Evolutionary conservation across 1,139 yeast species (phyloP), one percentile per base, ranked within the genome.

Genomic region (Diutina neorugosa): DNA sequence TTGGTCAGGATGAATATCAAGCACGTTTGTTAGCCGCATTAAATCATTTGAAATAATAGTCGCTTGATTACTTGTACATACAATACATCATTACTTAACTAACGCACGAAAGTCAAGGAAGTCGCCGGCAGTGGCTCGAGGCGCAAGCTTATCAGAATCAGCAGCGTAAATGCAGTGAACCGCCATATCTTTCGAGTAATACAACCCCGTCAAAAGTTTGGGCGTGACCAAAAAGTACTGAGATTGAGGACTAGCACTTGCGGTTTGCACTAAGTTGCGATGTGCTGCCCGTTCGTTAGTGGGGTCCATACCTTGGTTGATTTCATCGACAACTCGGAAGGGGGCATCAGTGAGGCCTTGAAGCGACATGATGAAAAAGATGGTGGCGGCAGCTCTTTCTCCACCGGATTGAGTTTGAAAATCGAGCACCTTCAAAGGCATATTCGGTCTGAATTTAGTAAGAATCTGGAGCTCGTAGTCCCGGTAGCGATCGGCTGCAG

Each of bases 231-330:
- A 74, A 63, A 93, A 90, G 66, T 91, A 93, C 63, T 91, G 97
- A 3, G 83, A 77, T 12, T 81, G 76, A 0, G 79, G 72, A 49
- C 68, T 66, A 31, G 74, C 73, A 63, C 96, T 87, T 0, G 98
- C 94, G 51, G 86, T 83, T 55, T 85, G 82, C 2, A 93, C 97
- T 77, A 94, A 84, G 58, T 88, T 80, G 58, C 81, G 79, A 63
- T 93, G 97, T 2, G 95, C 94, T 69, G 81, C 77, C 58, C 94
- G 80, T 67, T 94, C 98, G 63, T 93, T 93, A 56, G 80, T 80
- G 8, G 96, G 89, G 68, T 94, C 99, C 98, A 94, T 91, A 58
- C 98, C 99, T 69, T 94, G 99, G 66, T 94, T 94, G 58, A 94
- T 94, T 70, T 94, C 99, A 67, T 94, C 99, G 6, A 94, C 97